Conservation (phyloP, 148 eudicot genomes). For the Rhododendron williamsianum region DNA sequence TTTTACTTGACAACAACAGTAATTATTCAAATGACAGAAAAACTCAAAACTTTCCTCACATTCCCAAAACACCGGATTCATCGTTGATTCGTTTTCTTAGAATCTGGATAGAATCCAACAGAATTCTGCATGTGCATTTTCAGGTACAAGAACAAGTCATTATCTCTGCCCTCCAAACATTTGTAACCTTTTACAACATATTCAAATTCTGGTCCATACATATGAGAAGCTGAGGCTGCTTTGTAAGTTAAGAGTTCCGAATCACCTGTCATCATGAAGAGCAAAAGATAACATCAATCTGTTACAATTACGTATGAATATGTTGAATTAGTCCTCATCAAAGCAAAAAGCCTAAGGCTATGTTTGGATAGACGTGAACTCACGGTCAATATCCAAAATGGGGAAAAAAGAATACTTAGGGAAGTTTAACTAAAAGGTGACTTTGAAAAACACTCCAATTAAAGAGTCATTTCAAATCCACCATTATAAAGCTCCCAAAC, state of each 20-base stretch:
- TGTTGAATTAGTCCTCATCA: neutral
- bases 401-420: neutral
- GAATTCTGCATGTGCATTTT: constrained; percentile 39
- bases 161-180: constrained; percentile 29
- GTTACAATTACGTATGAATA: neutral
- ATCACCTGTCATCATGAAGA: constrained; percentile 44
- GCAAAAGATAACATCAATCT: neutral
- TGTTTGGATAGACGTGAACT: too few species aligned
- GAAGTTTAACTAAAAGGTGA: neutral
- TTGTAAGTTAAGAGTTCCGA: constrained; percentile 58
- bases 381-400: neutral
- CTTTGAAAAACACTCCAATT: neutral
- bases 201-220: constrained; percentile 55
- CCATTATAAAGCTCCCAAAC: neutral
- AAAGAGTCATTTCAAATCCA: neutral
- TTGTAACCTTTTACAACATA: constrained; percentile 48
- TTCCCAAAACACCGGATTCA: neutral
- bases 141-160: constrained; percentile 27
- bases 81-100: constrained; percentile 13
- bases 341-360: neutral
- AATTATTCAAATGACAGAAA: neutral
- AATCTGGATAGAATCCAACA: constrained; percentile 36
- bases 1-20: neutral
- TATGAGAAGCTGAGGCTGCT: constrained; percentile 72
- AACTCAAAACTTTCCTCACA: neutral